Percentiles rank a stretch among this genome's conserved stretches.
phyloP scores from a whole-genome alignment of 805 yeast species.

The Ogataea salicorniae region DNA sequence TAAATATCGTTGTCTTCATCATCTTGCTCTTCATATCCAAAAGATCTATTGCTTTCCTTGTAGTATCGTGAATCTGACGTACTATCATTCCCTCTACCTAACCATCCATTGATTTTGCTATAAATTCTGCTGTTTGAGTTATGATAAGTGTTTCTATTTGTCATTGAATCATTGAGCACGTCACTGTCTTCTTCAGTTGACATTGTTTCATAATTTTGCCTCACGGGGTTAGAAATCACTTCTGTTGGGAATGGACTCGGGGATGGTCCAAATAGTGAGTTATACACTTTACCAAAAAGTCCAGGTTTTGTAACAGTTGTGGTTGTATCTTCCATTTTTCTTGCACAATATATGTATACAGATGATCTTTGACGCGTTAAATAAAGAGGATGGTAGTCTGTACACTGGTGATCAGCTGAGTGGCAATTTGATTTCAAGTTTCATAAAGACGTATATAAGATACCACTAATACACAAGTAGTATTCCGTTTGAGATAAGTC shows the following conservation, averaged over 20 bases:
- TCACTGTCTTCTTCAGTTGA: background rate
- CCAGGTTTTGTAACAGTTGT: conserved; percentile 4
- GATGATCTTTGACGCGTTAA: too few species aligned
- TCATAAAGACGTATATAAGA: too few species aligned
- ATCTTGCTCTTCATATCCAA: conserved; percentile 20
- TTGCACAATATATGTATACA: background rate
- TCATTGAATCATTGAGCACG: background rate
- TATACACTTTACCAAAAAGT: conserved; percentile 18
- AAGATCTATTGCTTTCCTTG: too few species aligned
- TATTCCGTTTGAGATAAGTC: too few species aligned
- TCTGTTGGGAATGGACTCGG: conserved; percentile 18
- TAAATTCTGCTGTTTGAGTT: background rate
- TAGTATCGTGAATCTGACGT: background rate
- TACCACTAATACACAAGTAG: too few species aligned
- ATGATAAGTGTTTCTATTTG: background rate
- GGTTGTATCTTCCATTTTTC: conserved; percentile 7
- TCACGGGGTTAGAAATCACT: background rate
- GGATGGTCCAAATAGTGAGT: conserved; percentile 12
- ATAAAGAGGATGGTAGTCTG: too few species aligned
- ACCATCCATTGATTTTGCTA: conserved; percentile 9
- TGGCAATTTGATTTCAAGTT: too few species aligned
- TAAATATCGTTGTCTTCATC: conserved; percentile 28
- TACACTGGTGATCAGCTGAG: too few species aligned
- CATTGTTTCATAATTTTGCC: background rate
- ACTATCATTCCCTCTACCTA: conserved; percentile 30